Evolutionary conservation across 129 eudicot species (phyloP), one percentile per base, ranked within the genome.

Genomic region (Ambrosia trifida): DNA sequence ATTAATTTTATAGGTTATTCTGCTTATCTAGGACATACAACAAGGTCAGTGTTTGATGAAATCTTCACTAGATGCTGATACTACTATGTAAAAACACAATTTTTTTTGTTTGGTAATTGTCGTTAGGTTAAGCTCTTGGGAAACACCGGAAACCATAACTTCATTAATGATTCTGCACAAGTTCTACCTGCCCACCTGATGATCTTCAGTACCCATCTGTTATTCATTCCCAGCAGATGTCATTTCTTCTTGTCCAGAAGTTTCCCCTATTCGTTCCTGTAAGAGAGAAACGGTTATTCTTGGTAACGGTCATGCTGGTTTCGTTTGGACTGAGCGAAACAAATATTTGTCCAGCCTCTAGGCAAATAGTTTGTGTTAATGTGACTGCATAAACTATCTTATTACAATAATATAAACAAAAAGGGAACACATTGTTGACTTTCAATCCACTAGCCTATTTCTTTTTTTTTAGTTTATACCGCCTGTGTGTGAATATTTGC

Each of bases 221-320:
- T 71, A 88, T 64, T 91, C 97, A 63, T 78, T 83, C 65, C 80
- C 77, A 64, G 72, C 74, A 47, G 84, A 59, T 60, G 80, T 78
- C 66, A 74, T 61, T 64, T 81, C 90, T 74, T 85, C 95, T 63
- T 61, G 79, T 40, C 78, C 88, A 57, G 84, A 73, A 79, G 38
- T 65, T 69, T 91, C 94, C 68, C 94, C 88, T 76, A 82, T 78
- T 74, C 85, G 83, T 85, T 86, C 75, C 79, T 87, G 87, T 76
- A 74, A 63, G 71, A 74, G 5, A 19, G 32, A 12, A 12, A 4
- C 0, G 7, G 17, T 4, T 30, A 32, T 10, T 11, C 10, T 10
- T 28, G 33, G 63, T 28, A 12, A 1, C 5, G 4, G 14, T 52
- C 11, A 1, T 18, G 12, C 24, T 4, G 5, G 24, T 2, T 50